Evolutionary conservation across 306 rosid species (phyloP).

Genomic region (Arachis stenosperma): DNA sequence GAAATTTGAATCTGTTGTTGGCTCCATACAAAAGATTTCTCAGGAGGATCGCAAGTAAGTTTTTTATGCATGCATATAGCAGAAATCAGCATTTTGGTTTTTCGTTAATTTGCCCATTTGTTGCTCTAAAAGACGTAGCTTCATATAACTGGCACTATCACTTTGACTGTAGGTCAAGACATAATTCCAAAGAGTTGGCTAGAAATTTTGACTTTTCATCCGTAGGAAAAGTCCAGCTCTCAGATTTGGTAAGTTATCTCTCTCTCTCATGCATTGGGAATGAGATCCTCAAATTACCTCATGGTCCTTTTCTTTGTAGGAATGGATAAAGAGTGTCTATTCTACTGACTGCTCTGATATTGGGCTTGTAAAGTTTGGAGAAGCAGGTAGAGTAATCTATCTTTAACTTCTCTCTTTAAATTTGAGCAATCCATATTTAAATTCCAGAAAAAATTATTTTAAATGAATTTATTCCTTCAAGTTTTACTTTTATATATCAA

Average conservation of each 20-base stretch:
- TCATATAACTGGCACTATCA: slow-evolving; percentile 34
- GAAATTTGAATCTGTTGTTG: slow-evolving; percentile 83
- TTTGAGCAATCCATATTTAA: background rate
- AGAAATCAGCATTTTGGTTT: slow-evolving; percentile 24
- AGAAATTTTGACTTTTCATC: slow-evolving; percentile 60
- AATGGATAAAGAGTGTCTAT: slow-evolving; percentile 75
- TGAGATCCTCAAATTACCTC: slow-evolving; percentile 37
- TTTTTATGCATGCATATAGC: slow-evolving; percentile 34
- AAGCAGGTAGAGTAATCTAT: slow-evolving; percentile 65
- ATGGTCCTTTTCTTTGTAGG: slow-evolving; percentile 52
- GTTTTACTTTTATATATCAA: background rate
- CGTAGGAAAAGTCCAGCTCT: slow-evolving; percentile 62
- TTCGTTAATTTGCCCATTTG: slow-evolving; percentile 35
- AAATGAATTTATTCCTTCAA: slow-evolving; percentile 3
- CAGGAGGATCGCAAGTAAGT: slow-evolving; percentile 79
- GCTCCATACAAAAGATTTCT: slow-evolving; percentile 75
- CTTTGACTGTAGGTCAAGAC: slow-evolving; percentile 57
- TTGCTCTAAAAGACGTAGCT: slow-evolving; percentile 7
- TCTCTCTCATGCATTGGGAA: background rate
- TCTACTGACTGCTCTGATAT: slow-evolving; percentile 85
- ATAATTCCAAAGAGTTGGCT: slow-evolving; percentile 54
- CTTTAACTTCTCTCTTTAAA: slow-evolving; percentile 5
- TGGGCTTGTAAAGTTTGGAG: slow-evolving; percentile 71
- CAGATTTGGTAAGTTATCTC: slow-evolving; percentile 68
- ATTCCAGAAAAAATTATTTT: slow-evolving; percentile 19